Evolutionary conservation across 1,139 yeast species (phyloP), one percentile per base, ranked within the genome.

Genomic region (Pichia cactophila): DNA sequence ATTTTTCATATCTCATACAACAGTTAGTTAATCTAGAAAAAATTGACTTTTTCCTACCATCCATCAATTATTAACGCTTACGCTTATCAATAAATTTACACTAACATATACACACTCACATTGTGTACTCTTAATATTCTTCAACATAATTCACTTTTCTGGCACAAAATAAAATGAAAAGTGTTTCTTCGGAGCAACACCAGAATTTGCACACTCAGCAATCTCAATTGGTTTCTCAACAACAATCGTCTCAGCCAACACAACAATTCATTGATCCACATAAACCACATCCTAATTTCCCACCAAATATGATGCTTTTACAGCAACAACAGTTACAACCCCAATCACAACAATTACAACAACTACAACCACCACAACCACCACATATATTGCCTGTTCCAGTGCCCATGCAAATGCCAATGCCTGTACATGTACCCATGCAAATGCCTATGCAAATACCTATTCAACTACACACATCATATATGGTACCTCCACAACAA

Each of bases 241-340:
- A 11, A 5, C 35, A 31, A 31, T 14, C 12, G 4, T 10, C 33
- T 10, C 33, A 31, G 4, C 33, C 9, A 12, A 8, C 33, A 31
- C 33, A 31, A 31, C 12, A 28, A 10, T 28, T 28, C 4, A 10
- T 28, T 31, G 6, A 31, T 12, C 14, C 33, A 11, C 33, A 31
- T 12, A 9, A 28, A n/a, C 36, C 43, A 11, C 33, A 41, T 28
- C 36, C 11, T 23, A 12, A 23, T 42, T 29, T 42, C 7, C 26
- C 23, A 14, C 12, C 16, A 26, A 8, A 17, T 33, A 33, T 17
- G 14, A 8, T 31, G 35, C 2, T 31, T 31, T 31, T 31, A 31
- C 47, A 44, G 26, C 47, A 40, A 40, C 49, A 31, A 5, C 29
- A 35, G 5, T 45, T 41, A 23, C 44, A 44, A 12, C 50, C 40